These are phyloP conservation scores for Fusarium kyushuense DNA, from an alignment of 2,329 filamentous ascomycete genomes.

Conservation along the genomic window DNA sequence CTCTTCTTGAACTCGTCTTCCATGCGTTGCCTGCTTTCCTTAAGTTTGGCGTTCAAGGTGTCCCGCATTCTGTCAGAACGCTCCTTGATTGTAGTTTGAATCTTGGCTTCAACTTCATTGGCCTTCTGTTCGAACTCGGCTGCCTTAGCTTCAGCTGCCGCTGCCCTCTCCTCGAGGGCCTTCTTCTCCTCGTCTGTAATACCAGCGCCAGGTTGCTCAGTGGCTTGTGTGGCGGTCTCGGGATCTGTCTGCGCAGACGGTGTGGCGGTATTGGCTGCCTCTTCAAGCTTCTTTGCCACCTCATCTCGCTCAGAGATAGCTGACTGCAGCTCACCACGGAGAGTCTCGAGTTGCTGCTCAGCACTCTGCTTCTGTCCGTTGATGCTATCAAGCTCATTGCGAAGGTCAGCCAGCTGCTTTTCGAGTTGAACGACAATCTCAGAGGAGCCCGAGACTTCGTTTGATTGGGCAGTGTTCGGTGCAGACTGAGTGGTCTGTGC, in stretches of 20 bases:
- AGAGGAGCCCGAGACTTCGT: slow-evolving; percentile 54
- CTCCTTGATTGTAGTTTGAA: slow-evolving; percentile 70
- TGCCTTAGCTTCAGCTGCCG: slow-evolving; percentile 70
- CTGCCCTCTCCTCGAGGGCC: slow-evolving; percentile 71
- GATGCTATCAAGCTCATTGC: slow-evolving; percentile 73
- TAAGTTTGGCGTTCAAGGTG: slow-evolving; percentile 75
- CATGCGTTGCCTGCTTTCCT: slow-evolving; percentile 69
- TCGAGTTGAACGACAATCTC: slow-evolving; percentile 64
- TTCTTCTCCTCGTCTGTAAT: slow-evolving; percentile 70
- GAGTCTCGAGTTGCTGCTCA: slow-evolving; percentile 69
- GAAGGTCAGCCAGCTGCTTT: slow-evolving; percentile 61
- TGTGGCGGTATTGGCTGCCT: slow-evolving; percentile 40
- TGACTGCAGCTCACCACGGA: slow-evolving; percentile 70
- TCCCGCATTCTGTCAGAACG: slow-evolving; percentile 78
- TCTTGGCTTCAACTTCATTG: slow-evolving; percentile 72
- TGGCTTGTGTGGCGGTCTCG: slow-evolving; percentile 55
- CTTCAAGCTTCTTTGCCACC: slow-evolving; percentile 59
- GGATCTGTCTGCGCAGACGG: slow-evolving; percentile 56
- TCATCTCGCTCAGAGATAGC: slow-evolving; percentile 74
- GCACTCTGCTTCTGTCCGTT: slow-evolving; percentile 75
- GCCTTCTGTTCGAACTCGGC: slow-evolving; percentile 73
- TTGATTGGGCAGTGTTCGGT: slow-evolving; percentile 52
- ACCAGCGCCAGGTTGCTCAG: slow-evolving; percentile 31
- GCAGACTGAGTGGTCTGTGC: slow-evolving; percentile 52
- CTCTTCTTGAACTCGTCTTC: slow-evolving; percentile 67